These are phyloP conservation scores for Lachancea sp. DNA, from an alignment of 805 yeast genomes.

Conservation along the genomic window DNA sequence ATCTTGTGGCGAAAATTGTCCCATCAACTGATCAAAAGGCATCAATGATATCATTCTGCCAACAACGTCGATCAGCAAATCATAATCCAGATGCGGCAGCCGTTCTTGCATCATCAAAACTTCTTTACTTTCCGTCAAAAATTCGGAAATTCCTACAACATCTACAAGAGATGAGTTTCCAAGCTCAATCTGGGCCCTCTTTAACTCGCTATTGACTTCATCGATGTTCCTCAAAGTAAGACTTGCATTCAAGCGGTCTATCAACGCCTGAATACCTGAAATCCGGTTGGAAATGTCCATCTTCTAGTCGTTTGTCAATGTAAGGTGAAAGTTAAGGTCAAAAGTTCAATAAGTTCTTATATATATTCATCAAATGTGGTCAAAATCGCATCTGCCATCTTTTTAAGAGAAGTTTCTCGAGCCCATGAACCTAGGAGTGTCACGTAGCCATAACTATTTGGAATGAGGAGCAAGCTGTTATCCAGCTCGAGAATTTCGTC, in stretches of 20 bases:
- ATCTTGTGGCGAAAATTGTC: conserved; percentile 19
- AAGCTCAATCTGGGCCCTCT: neutral
- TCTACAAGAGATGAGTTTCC: neutral
- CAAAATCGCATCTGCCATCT: neutral
- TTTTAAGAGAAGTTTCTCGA: neutral
- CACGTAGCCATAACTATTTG: no score
- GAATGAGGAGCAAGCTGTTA: conserved; percentile 9
- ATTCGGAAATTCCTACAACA: neutral
- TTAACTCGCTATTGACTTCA: neutral
- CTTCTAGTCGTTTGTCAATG: no score
- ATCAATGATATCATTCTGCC: conserved; percentile 15
- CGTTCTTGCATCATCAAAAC: conserved; percentile 10
- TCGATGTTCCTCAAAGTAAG: neutral
- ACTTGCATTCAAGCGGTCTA: neutral
- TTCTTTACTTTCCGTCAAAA: conserved; percentile 17
- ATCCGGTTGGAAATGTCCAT: no score
- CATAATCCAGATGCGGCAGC: conserved; percentile 16
- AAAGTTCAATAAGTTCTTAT: neutral
- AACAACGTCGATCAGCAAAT: conserved; percentile 17
- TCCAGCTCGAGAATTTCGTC: conserved; percentile 35
- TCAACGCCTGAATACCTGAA: neutral
- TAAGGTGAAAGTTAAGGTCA: neutral
- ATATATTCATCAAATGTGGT: neutral
- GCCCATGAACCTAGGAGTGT: neutral
- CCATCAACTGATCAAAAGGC: conserved; percentile 22